phyloP scores from a whole-genome alignment of 495 filamentous ascomycete genomes.

The Trichoderma parareesei region DNA sequence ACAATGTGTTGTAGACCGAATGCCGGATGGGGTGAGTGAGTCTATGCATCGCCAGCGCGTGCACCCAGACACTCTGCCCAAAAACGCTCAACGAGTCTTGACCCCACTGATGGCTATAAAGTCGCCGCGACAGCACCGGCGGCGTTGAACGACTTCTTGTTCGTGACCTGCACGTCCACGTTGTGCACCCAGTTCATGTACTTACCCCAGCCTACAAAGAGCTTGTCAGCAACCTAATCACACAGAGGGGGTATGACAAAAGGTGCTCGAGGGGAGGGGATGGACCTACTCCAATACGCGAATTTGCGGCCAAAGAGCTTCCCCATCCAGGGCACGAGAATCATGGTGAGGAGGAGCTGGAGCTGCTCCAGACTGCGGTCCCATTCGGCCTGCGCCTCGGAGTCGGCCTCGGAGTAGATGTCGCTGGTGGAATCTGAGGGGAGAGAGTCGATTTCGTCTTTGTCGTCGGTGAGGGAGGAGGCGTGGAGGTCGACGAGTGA shows the following conservation, averaged over 20 bases:
- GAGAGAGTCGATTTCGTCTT: conserved; percentile 71
- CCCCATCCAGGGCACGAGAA: conserved; percentile 83
- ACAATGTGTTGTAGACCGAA: not conserved
- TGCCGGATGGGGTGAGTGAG: not conserved
- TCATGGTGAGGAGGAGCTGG: conserved; percentile 86
- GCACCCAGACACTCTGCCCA: not conserved
- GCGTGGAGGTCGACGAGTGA: conserved; percentile 37
- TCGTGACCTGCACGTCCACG: conserved; percentile 45
- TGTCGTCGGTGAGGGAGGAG: conserved; percentile 24
- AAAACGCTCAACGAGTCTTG: not conserved
- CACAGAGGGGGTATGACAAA: no score
- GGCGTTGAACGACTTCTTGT: conserved; percentile 50
- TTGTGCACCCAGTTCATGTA: conserved; percentile 52
- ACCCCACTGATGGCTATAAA: conserved; percentile 34
- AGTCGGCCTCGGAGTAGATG: conserved; percentile 52
- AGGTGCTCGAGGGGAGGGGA: no score
- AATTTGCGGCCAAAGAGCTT: conserved; percentile 90
- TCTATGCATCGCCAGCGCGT: not conserved
- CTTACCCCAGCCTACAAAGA: conserved; percentile 41
- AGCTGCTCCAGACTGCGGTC: conserved; percentile 86
- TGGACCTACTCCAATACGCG: conserved; percentile 84
- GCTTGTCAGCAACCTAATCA: conserved; percentile 5
- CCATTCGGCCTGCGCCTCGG: conserved; percentile 90
- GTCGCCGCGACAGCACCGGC: conserved; percentile 62
- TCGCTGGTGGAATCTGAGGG: conserved; percentile 61